A percentile compares a stretch with the other conserved stretches of the same genome.
These are phyloP conservation scores for Rhizophagus sp. DNA, from an alignment of 192 early-diverging fungal species.

Conservation along the genomic window DNA sequence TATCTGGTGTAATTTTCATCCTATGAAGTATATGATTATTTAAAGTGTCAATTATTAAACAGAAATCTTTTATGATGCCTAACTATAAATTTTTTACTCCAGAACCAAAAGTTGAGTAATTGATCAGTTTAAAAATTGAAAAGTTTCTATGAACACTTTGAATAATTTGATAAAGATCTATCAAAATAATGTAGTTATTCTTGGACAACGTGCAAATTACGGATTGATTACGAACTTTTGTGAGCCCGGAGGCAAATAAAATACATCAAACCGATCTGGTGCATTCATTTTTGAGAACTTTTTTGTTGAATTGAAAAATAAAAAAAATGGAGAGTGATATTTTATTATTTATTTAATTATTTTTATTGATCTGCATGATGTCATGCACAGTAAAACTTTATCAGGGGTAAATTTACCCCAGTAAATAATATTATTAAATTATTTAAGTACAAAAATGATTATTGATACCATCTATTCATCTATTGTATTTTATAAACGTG, in stretches of 20 bases:
- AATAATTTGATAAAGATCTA: not conserved
- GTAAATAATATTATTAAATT: too few relatives aligned
- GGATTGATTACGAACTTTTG: slow-evolving; percentile 51
- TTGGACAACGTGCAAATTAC: slow-evolving; percentile 1
- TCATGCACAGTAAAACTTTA: too few relatives aligned
- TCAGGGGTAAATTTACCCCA: too few relatives aligned
- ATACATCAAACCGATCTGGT: slow-evolving; percentile 82
- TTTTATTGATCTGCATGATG: slow-evolving; percentile 22
- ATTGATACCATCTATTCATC: too few relatives aligned
- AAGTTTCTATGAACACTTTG: not conserved
- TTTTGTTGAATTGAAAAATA: not conserved
- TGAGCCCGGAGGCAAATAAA: slow-evolving; percentile 73
- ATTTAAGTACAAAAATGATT: too few relatives aligned
- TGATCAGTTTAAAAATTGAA: not conserved
- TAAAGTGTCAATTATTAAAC: not conserved
- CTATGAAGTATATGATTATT: slow-evolving; percentile 37
- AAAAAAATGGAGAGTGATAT: too few relatives aligned
- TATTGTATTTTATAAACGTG: too few relatives aligned
- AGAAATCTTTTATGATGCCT: too few relatives aligned
- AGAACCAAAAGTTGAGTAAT: not conserved
- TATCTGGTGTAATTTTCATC: slow-evolving; percentile 80
- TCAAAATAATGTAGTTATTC: not conserved
- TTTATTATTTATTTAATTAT: too few relatives aligned
- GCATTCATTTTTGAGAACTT: slow-evolving; percentile 67
- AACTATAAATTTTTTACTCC: not conserved